phyloP scores from a whole-genome alignment of 345 rosid species.

The Eutrema japonicum region DNA sequence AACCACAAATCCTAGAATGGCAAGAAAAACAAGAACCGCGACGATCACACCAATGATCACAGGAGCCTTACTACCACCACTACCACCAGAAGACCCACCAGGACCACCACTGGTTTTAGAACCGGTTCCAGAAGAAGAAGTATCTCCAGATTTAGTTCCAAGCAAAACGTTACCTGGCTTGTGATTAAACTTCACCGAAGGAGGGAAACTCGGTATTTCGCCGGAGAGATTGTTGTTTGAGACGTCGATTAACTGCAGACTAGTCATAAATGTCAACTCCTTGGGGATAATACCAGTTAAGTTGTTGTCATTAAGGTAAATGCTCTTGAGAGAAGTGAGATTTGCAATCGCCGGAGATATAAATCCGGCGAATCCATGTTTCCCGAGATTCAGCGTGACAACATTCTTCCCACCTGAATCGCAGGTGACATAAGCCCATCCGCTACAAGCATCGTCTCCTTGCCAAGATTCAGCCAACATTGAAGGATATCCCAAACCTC shows the following conservation, averaged over 20 bases:
- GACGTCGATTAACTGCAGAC: slow-evolving; percentile 58
- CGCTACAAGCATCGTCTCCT: slow-evolving; percentile 69
- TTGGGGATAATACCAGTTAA: slow-evolving; percentile 69
- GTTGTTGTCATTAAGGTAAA: slow-evolving; percentile 62
- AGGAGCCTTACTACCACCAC: slow-evolving; percentile 46
- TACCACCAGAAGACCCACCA: slow-evolving; percentile 36
- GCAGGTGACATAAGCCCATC: slow-evolving; percentile 64
- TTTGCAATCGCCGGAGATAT: slow-evolving; percentile 68
- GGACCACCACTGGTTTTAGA: slow-evolving; percentile 21
- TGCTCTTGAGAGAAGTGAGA: slow-evolving; percentile 55
- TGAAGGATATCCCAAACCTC: slow-evolving; percentile 66
- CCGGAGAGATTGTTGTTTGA: slow-evolving; percentile 79
- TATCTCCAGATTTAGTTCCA: slow-evolving; percentile 47
- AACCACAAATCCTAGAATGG: slow-evolving; percentile 52
- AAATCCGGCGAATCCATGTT: slow-evolving; percentile 53
- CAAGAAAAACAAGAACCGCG: slow-evolving; percentile 54
- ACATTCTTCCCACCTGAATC: slow-evolving; percentile 48
- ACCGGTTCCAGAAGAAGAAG: slow-evolving; percentile 36
- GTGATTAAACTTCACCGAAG: slow-evolving; percentile 47
- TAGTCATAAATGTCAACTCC: slow-evolving; percentile 54
- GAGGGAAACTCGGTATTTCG: slow-evolving; percentile 49
- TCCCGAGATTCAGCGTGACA: slow-evolving; percentile 52
- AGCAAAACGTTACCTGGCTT: slow-evolving; percentile 58
- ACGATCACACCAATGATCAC: slow-evolving; percentile 55
- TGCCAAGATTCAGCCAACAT: slow-evolving; percentile 67